phyloP scores from a whole-genome alignment of 257 asterid genomes.

The Parsonsia alboflavescens region DNA sequence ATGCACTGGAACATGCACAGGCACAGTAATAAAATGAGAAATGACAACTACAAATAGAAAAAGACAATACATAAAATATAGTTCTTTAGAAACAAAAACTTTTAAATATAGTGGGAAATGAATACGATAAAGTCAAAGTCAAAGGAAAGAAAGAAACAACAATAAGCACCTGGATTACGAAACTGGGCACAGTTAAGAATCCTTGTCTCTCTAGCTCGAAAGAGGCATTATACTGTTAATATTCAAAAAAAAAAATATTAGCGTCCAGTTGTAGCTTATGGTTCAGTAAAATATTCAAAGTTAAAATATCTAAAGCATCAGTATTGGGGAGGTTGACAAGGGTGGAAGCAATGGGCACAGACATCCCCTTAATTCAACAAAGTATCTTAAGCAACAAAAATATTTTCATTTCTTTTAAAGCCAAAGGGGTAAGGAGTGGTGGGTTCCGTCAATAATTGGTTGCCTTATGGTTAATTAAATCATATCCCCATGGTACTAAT shows the following conservation, averaged over 20 bases:
- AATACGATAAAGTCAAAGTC: neutral
- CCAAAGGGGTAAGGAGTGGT: neutral
- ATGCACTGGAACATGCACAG: neutral
- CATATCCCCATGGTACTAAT: neutral
- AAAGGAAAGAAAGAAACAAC: neutral
- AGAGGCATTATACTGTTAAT: constrained; percentile 67
- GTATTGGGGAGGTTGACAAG: too few species aligned
- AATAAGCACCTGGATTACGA: constrained; percentile 45
- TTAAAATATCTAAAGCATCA: constrained; percentile 6
- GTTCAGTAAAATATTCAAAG: constrained; percentile 9
- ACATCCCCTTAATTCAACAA: neutral
- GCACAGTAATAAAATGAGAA: neutral
- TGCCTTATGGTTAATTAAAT: neutral
- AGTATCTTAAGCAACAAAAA: neutral
- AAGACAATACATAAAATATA: neutral
- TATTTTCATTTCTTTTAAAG: neutral
- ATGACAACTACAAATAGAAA: constrained; percentile 1
- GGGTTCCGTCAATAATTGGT: neutral
- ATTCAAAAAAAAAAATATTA: constrained; percentile 20
- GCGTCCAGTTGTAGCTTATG: constrained; percentile 1
- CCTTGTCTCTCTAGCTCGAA: constrained; percentile 77
- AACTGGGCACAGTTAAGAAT: constrained; percentile 61
- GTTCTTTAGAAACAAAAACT: neutral
- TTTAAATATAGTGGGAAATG: neutral
- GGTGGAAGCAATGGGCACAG: neutral